A percentile compares a stretch with the other conserved stretches of the same genome.
Evolutionary conservation across 2,329 filamentous ascomycete species (phyloP).

Genomic region (Didymellaceae sp.): DNA sequence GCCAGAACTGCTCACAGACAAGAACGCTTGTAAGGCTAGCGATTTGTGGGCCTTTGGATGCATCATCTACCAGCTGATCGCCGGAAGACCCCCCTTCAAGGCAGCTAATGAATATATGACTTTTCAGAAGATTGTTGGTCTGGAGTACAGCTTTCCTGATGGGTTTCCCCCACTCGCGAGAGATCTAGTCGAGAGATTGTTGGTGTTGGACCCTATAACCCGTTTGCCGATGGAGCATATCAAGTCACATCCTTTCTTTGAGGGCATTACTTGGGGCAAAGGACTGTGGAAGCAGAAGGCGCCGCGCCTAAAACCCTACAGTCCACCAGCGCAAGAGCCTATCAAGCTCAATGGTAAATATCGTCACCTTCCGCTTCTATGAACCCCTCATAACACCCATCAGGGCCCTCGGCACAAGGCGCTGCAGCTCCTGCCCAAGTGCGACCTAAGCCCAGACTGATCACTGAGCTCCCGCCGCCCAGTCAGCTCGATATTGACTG

Average conservation of each 20-base stretch:
- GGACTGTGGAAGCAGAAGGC: constrained; percentile 88
- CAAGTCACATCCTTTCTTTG: constrained; percentile 95
- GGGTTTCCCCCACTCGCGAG: constrained; percentile 86
- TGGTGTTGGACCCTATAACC: constrained; percentile 85
- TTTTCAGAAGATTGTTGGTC: constrained; percentile 94
- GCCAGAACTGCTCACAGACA: constrained; percentile 93
- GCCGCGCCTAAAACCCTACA: constrained; percentile 83
- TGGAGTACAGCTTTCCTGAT: constrained; percentile 91
- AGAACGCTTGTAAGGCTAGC: constrained; percentile 96
- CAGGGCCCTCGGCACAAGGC: constrained; percentile 37
- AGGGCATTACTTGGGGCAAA: constrained; percentile 83
- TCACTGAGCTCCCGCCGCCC: constrained; percentile 95
- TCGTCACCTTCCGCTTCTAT: constrained; percentile 12
- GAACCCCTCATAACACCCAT: constrained; percentile 26
- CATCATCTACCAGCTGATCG: constrained; percentile 93
- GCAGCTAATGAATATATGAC: constrained; percentile 94
- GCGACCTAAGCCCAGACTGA: constrained; percentile 72
- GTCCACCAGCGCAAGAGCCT: constrained; percentile 76
- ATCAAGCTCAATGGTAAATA: constrained; percentile 54
- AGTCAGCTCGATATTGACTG: constrained; percentile 97
- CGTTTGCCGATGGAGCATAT: constrained; percentile 93
- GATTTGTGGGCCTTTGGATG: constrained; percentile 98
- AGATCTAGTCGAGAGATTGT: constrained; percentile 86
- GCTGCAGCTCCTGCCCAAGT: constrained; percentile 30
- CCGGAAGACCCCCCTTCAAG: constrained; percentile 97